A percentile compares a stretch with the other conserved stretches of the same genome.
These are phyloP conservation scores for Neurospora discreta DNA, from an alignment of 495 filamentous ascomycete genomes.

Conservation along the genomic window DNA sequence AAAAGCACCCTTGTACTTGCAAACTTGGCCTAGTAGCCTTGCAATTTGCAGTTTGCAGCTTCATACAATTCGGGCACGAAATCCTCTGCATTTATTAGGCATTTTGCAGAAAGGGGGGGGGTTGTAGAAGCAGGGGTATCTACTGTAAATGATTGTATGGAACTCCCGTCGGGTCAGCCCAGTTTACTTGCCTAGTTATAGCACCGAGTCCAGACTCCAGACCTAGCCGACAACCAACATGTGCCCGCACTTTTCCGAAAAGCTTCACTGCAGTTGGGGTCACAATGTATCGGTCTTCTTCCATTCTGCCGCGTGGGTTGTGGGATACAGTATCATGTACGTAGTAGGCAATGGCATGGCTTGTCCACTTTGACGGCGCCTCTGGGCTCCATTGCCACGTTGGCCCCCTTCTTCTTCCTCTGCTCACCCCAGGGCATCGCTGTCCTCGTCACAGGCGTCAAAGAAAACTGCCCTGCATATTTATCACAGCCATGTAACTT, in stretches of 20 bases:
- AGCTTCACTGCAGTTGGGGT: neutral
- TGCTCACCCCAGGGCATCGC: neutral
- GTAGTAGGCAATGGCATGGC: too few species aligned
- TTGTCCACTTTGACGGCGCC: neutral
- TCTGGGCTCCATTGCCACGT: neutral
- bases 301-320: neutral
- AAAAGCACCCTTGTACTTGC: too few species aligned
- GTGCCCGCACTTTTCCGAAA: neutral
- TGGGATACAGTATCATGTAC: neutral
- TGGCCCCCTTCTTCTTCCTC: neutral
- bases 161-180: neutral
- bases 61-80: too few species aligned
- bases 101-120: too few species aligned
- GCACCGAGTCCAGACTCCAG: neutral
- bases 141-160: neutral
- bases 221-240: neutral
- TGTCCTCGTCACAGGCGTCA: neutral
- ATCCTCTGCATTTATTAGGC: too few species aligned
- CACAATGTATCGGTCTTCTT: neutral
- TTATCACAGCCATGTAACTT: neutral
- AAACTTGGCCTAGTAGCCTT: too few species aligned
- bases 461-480: neutral
- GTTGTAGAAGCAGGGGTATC: too few species aligned
- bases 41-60: too few species aligned
- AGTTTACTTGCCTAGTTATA: neutral